Base-by-base conservation (phyloP, 1,284 basidiomycete genomes). In the Fomitopsis betulina region DNA sequence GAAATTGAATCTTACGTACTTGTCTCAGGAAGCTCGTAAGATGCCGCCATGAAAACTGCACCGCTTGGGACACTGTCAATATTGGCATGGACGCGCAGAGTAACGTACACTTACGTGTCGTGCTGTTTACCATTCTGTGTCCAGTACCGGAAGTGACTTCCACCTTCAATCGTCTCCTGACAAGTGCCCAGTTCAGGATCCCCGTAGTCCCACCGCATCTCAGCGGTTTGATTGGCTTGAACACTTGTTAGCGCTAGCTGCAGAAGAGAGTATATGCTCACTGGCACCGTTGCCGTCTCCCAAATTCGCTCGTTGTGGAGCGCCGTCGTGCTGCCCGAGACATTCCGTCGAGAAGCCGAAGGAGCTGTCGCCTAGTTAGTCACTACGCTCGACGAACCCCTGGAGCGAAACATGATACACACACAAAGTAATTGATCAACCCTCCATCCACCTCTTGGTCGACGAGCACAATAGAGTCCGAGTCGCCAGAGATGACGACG, bases 131-230 rank as follows among this genome's bases (percentile, higher is more conserved):
- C 90, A 60, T 90, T 79, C 73, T 97, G 94, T 1, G 81, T 72
- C 91, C 93, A 98, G 73, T 95, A 96, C 27, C 96, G 84, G 70
- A 96, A 86, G 69, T 98, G 96, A 66, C 91, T 85, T 5, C 96
- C 96, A 12, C 96, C 96, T 61, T 91, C 67, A 53, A 97, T 82
- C 2, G 92, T 91, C 73, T 98, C 94, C 63, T 80, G 77, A 70
- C 93, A 94, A 1, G 92, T 84, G 0, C 94, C 94, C 17, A 94
- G 71, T 56, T 84, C 75, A 5, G 85, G 81, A 67, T 95, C 85
- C 5, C 84, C 84, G 69, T 89, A 96, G 70, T 93, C 82, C 81
- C 85, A 93, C 42, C 94, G 80, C 42, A 95, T 85, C 40, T 88
- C 87, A 15, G 85, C 84, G 0, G 87, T 87, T 70, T 96, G 85